Evolutionary conservation across 1,284 basidiomycete genomes (phyloP).

Genomic region (Flammula alnicola): DNA sequence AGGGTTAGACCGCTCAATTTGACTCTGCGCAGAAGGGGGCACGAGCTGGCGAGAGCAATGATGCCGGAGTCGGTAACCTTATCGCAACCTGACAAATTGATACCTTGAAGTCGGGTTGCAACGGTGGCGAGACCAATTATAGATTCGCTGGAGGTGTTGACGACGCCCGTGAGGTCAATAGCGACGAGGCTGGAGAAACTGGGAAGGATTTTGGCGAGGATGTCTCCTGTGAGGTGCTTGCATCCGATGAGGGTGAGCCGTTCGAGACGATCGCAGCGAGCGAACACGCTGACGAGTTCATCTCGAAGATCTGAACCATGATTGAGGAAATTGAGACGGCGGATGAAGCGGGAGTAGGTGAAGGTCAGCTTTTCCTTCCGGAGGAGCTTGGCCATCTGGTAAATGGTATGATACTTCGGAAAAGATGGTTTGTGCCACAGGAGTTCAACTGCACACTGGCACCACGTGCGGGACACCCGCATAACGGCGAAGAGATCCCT

Average conservation of each 20-base stretch:
- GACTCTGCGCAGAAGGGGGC: constrained; percentile 83
- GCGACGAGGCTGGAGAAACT: constrained; percentile 82
- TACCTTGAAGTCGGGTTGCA: constrained; percentile 85
- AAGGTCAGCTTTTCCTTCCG: constrained; percentile 73
- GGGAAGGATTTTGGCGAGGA: constrained; percentile 72
- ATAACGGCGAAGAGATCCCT: constrained; percentile 79
- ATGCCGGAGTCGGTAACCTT: constrained; percentile 83
- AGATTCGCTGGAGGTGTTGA: constrained; percentile 71
- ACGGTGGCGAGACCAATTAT: constrained; percentile 72
- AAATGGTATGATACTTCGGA: constrained; percentile 70
- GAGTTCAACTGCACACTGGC: constrained; percentile 92
- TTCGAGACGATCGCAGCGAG: constrained; percentile 84
- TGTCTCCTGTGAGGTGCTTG: constrained; percentile 69
- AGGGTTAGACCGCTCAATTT: constrained; percentile 82
- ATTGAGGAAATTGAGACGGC: constrained; percentile 88
- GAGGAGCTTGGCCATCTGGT: constrained; percentile 78
- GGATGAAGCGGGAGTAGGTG: constrained; percentile 87
- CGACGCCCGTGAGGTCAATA: constrained; percentile 84
- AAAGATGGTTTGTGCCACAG: constrained; percentile 94
- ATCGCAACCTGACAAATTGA: constrained; percentile 90
- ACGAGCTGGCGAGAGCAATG: constrained; percentile 74
- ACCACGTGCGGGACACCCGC: constrained; percentile 92
- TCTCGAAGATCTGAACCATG: constrained; percentile 80
- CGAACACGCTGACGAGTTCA: constrained; percentile 76
- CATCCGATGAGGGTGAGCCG: constrained; percentile 92